A percentile compares a stretch with the other conserved stretches of the same genome.
Conservation (phyloP, 2,329 filamentous ascomycete species). For the Beauveria medogensis region DNA sequence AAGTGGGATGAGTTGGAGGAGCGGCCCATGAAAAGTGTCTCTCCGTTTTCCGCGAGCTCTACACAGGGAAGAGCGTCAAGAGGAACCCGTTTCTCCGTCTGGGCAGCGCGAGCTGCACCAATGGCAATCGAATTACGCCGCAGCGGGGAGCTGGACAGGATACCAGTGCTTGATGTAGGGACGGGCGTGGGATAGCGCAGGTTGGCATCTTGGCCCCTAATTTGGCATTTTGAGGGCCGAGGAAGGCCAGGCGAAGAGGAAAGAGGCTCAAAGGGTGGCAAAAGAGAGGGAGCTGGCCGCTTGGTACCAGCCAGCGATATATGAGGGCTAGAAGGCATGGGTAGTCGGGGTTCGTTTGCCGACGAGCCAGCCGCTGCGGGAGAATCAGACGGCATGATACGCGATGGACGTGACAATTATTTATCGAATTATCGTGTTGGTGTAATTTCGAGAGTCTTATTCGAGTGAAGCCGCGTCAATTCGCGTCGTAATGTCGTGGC, state of each 20-base stretch:
- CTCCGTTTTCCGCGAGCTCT: conserved; percentile 72
- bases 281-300: conserved; percentile 56
- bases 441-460: background rate
- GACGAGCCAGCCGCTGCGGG: background rate
- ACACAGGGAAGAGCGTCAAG: conserved; percentile 77
- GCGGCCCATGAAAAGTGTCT: conserved; percentile 77
- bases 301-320: conserved; percentile 41
- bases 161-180: conserved; percentile 87
- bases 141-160: conserved; percentile 80
- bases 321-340: background rate
- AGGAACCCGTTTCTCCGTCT: conserved; percentile 62
- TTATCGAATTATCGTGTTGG: background rate
- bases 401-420: background rate
- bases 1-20: conserved; percentile 95
- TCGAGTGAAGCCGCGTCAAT: conserved; percentile 3
- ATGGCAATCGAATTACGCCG: conserved; percentile 44
- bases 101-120: conserved; percentile 38
- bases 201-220: conserved; percentile 35
- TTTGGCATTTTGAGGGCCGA: conserved; percentile 60
- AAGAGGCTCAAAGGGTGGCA: conserved; percentile 71
- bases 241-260: conserved; percentile 71
- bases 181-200: conserved; percentile 85
- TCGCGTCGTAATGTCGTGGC: conserved; percentile 5
- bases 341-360: conserved; percentile 10
- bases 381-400: conserved; percentile 10